Base-by-base conservation (phyloP, 2,329 filamentous ascomycete species). In the Alternaria sp. region DNA sequence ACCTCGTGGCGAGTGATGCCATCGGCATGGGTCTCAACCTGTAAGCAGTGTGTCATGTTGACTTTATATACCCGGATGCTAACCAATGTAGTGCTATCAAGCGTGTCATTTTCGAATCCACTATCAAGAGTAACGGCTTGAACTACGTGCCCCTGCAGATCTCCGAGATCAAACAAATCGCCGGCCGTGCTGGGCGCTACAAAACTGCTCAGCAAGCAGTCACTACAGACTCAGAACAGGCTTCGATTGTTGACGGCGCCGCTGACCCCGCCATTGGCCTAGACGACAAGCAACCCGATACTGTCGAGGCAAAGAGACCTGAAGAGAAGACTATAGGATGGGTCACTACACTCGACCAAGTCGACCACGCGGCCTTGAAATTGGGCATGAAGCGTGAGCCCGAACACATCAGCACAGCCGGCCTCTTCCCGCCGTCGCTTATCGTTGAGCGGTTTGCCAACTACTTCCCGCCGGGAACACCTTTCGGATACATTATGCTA, bases 1-100 rank as follows among this genome's bases (percentile, higher is more conserved):
- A 90, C 71, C 84, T 99, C 6, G 94, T 96, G 25, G 96, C 96
- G 9, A 97, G 93, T 71, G 93, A 97, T 80, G 96, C 96, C 50
- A 95, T 99, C 66, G 96, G 96, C 40, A 98, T 99, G 95, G 96
- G 96, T 1, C 83, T 99, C 21, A 99, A 99, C 74, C 81, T 99
- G 78, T 93, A 89, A 80, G 85, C 80, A 13, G 15, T 32, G 47
- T 28, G 17, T 8, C 6, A 45, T 17, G 45, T 28, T 13, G 17
- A 40, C 8, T n/a, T 21, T 12, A 8, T 15, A 17, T 5, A 15
- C 21, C 9, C 3, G 17, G 8, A 17, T 57, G 75, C 69, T 77
- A 64, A 75, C 58, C 19, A 21, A 26, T 15, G 47, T 53, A 88
- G 86, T 79, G 89, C 86, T 68, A 93, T 97, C 77, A 96, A 93